phyloP scores from a whole-genome alignment of 805 yeast species.

The Spathaspora hagerdaliae region DNA sequence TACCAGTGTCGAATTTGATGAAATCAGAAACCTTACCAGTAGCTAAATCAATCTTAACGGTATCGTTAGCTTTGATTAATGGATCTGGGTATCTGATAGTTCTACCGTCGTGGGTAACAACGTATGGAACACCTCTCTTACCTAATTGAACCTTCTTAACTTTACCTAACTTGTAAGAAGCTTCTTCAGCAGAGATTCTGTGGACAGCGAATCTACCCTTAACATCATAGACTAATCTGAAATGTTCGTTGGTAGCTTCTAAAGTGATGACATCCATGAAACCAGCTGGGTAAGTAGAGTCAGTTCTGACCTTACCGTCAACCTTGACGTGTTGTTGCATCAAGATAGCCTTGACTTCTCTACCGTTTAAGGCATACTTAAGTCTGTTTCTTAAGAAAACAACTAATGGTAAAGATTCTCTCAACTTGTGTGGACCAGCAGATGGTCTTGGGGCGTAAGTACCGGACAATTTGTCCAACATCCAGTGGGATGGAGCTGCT shows the following conservation, averaged over 20 bases:
- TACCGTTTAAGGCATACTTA: slow-evolving; percentile 98
- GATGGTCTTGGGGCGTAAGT: slow-evolving; percentile 99
- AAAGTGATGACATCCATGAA: slow-evolving; percentile 98
- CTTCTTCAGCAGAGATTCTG: slow-evolving; percentile 99
- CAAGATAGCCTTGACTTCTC: slow-evolving; percentile 97
- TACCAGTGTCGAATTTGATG: slow-evolving; percentile 38
- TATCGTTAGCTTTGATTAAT: slow-evolving; percentile 92
- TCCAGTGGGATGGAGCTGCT: slow-evolving; percentile 99
- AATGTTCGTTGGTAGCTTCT: slow-evolving; percentile 98
- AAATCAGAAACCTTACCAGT: slow-evolving; percentile 80
- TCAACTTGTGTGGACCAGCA: slow-evolving; percentile 98
- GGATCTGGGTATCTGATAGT: slow-evolving; percentile 99
- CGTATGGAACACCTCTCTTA: slow-evolving; percentile 97
- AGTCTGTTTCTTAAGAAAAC: slow-evolving; percentile 97
- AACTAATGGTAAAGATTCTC: slow-evolving; percentile 96
- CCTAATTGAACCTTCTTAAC: slow-evolving; percentile 98
- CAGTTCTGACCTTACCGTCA: slow-evolving; percentile 99
- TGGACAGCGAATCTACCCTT: slow-evolving; percentile 99
- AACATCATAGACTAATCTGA: slow-evolving; percentile 97
- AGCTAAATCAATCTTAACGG: slow-evolving; percentile 94
- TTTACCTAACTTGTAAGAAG: slow-evolving; percentile 95
- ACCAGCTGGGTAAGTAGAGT: slow-evolving; percentile 98
- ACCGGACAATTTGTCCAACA: slow-evolving; percentile 99
- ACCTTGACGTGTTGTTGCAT: slow-evolving; percentile 98
- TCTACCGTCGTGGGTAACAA: slow-evolving; percentile 99